A percentile compares a stretch with the other conserved stretches of the same genome.
phyloP scores from a whole-genome alignment of 352 stramenopile genomes.

The Globisporangium radiosum region DNA sequence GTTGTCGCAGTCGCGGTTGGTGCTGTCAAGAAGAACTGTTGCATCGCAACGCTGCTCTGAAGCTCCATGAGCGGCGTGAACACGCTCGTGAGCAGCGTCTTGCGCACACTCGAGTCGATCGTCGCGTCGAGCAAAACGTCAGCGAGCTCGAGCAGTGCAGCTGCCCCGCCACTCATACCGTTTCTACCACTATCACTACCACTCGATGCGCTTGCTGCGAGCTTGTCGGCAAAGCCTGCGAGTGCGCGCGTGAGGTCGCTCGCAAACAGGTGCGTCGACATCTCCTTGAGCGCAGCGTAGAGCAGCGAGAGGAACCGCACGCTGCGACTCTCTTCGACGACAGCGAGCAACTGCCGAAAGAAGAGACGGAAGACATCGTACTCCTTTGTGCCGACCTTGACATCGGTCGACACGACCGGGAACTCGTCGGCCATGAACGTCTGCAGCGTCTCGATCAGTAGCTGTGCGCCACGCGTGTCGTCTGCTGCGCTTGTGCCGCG shows the following conservation, averaged over 20 bases:
- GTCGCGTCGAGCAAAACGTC: constrained; percentile 34
- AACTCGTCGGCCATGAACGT: constrained; percentile 69
- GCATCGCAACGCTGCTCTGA: constrained; percentile 22
- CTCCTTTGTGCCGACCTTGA: constrained; percentile 48
- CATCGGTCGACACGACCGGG: constrained; percentile 67
- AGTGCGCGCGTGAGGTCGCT: constrained; percentile 44
- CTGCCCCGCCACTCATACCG: constrained; percentile 1
- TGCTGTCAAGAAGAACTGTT: constrained; percentile 33
- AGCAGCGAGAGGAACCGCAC: constrained; percentile 45
- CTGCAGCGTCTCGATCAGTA: constrained; percentile 27
- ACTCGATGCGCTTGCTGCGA: constrained; percentile 5
- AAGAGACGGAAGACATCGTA: constrained; percentile 58
- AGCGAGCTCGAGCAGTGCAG: constrained; percentile 25
- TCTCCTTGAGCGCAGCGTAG: constrained; percentile 61
- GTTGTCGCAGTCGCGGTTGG: constrained; percentile 11
- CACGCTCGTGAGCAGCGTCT: constrained; percentile 35
- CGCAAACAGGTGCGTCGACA: constrained; percentile 40
- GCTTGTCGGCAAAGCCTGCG: constrained; percentile 24
- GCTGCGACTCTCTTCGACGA: constrained; percentile 49
- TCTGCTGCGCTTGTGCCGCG: constrained; percentile 11
- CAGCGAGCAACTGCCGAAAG: constrained; percentile 36
- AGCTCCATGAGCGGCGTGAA: constrained; percentile 49
- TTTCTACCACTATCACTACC: not conserved
- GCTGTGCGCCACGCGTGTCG: constrained; percentile 8
- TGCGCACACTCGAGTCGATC: constrained; percentile 32